Conservation (phyloP, 139 green algal species). For the Tetratostichococcus sp. region DNA sequence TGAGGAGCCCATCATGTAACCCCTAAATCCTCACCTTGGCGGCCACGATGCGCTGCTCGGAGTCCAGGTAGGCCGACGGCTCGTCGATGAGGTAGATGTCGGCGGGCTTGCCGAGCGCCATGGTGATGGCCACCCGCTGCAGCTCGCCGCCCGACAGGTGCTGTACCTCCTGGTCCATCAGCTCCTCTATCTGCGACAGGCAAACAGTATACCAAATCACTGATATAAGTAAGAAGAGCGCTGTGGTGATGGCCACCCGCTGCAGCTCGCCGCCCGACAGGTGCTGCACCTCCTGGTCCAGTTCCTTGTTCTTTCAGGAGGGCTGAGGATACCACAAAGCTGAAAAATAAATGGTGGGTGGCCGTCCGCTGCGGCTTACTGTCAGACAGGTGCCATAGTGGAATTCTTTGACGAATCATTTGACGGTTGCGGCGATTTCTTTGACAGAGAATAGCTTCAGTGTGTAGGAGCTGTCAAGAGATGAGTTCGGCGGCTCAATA, state of each 20-base stretch:
- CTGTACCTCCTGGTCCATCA: conserved; percentile 94
- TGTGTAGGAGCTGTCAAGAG: too few species aligned
- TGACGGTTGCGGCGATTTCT: too few species aligned
- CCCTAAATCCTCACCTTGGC: conserved; percentile 66
- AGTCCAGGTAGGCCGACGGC: conserved; percentile 96
- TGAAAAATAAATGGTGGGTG: too few species aligned
- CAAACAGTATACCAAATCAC: too few species aligned
- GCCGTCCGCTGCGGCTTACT: too few species aligned
- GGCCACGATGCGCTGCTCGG: conserved; percentile 95
- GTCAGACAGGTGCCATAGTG: too few species aligned
- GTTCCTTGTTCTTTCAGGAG: conserved; percentile 84
- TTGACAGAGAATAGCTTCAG: too few species aligned
- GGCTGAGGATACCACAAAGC: too few species aligned
- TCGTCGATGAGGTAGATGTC: conserved; percentile 99
- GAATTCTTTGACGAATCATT: too few species aligned
- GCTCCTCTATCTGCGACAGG: conserved; percentile 67
- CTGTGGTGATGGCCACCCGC: conserved; percentile 85
- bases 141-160: conserved; percentile 90
- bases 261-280: conserved; percentile 91
- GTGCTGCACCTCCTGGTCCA: conserved; percentile 94
- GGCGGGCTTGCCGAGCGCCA: conserved; percentile 89
- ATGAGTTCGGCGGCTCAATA: too few species aligned
- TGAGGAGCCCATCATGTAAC: not conserved
- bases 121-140: conserved; percentile 92
- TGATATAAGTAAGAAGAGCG: too few species aligned